Conservation (phyloP, 1,284 basidiomycete species). For the Ceratobasidium sp. region DNA sequence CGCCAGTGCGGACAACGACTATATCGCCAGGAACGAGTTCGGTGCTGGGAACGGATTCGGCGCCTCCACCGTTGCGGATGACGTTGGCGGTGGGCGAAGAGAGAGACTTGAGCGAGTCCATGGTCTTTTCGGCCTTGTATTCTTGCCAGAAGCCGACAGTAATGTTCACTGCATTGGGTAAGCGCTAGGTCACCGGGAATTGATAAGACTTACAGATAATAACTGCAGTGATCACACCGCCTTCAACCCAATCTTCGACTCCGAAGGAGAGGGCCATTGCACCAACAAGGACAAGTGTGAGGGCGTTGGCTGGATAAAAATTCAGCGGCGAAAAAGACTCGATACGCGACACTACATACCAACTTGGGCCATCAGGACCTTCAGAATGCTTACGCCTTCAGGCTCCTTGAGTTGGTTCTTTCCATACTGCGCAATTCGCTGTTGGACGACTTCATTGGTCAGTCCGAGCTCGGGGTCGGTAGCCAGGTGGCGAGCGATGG, state of each 20-base stretch:
- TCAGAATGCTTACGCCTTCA: conserved; percentile 23
- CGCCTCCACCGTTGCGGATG: conserved; percentile 57
- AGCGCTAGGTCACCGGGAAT: conserved; percentile 10
- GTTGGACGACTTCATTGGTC: not conserved
- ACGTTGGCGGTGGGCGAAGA: conserved; percentile 68
- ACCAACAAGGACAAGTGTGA: conserved; percentile 56
- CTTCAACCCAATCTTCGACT: conserved; percentile 67
- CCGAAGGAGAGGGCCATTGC: conserved; percentile 71
- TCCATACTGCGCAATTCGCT: conserved; percentile 32
- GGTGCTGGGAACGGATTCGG: conserved; percentile 59
- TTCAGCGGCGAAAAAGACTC: conserved; percentile 22
- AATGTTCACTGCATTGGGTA: conserved; percentile 44
- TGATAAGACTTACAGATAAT: conserved; percentile 54
- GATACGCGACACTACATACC: conserved; percentile 16
- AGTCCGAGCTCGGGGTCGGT: conserved; percentile 26
- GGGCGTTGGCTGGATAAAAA: conserved; percentile 48
- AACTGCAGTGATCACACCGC: conserved; percentile 68
- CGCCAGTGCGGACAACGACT: conserved; percentile 62
- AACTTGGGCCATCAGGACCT: conserved; percentile 22
- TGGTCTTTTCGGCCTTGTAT: conserved; percentile 63
- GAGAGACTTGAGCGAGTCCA: conserved; percentile 63
- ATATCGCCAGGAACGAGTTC: conserved; percentile 70
- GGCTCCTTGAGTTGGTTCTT: conserved; percentile 36
- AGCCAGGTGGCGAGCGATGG: conserved; percentile 28
- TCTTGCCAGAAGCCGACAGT: conserved; percentile 61